Conservation (phyloP, 768 basidiomycete species). For the Suillus plorans region DNA sequence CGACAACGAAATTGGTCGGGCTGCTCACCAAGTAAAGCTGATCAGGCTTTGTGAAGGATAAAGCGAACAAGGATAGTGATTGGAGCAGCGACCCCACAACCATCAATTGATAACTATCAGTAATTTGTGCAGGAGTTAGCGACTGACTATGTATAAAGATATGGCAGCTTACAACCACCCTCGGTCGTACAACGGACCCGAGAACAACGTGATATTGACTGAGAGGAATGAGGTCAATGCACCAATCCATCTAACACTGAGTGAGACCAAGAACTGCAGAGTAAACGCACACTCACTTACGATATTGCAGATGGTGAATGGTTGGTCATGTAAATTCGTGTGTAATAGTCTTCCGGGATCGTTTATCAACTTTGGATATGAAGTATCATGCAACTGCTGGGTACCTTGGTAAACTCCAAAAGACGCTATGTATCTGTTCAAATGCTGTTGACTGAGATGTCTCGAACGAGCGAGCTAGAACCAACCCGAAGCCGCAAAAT, state of each 20-base stretch:
- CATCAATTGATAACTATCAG: slow-evolving; percentile 8
- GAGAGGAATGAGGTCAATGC: slow-evolving; percentile 28
- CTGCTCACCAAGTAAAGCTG: slow-evolving; percentile 37
- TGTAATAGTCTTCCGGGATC: slow-evolving; percentile 32
- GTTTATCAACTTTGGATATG: background rate
- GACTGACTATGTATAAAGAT: too few species aligned
- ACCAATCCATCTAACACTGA: slow-evolving; percentile 32
- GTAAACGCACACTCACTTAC: slow-evolving; percentile 13
- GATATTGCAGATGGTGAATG: slow-evolving; percentile 28
- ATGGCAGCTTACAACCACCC: slow-evolving; percentile 24
- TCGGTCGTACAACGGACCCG: slow-evolving; percentile 26
- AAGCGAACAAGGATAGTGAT: slow-evolving; percentile 32
- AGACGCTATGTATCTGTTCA: slow-evolving; percentile 23
- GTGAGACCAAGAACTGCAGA: slow-evolving; percentile 27
- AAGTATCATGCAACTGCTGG: too few species aligned
- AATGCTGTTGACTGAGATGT: background rate
- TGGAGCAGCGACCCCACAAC: slow-evolving; percentile 17
- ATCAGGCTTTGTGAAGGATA: slow-evolving; percentile 37
- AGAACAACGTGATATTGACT: too few species aligned
- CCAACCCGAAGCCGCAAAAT: slow-evolving; percentile 27
- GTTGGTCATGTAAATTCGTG: slow-evolving; percentile 26
- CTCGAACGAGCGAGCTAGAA: background rate
- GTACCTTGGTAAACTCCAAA: slow-evolving; percentile 35
- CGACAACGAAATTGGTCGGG: background rate
- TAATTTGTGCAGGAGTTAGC: background rate